A percentile compares a stretch with the other conserved stretches of the same genome.
Evolutionary conservation across 163 green algal genomes (phyloP).

Genomic region (Volvox carteri): DNA sequence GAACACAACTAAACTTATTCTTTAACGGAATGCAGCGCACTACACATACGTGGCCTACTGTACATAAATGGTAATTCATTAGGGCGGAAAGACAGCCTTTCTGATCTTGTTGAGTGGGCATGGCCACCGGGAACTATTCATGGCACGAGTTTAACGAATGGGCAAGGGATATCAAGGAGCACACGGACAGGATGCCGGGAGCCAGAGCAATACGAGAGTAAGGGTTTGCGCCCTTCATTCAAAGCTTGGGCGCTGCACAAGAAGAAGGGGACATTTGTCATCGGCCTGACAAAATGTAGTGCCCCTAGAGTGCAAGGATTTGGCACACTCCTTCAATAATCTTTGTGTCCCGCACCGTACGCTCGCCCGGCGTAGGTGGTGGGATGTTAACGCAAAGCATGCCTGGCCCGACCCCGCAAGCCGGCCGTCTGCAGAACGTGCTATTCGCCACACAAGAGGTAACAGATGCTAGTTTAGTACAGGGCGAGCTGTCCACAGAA

Average conservation of each 20-base stretch:
- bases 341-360: too few species aligned
- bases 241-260: background rate
- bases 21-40: too few species aligned
- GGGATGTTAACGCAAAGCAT: background rate
- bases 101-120: too few species aligned
- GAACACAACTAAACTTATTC: too few species aligned
- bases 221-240: background rate
- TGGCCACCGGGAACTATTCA: too few species aligned
- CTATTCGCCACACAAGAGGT: slow-evolving; percentile 25
- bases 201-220: slow-evolving; percentile 2
- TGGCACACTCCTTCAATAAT: background rate
- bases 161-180: background rate
- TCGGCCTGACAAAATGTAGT: background rate
- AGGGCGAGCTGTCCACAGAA: background rate
- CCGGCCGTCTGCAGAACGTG: background rate
- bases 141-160: slow-evolving; percentile 21
- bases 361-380: slow-evolving; percentile 3
- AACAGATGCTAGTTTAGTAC: background rate
- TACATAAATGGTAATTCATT: background rate
- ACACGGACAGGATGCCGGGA: background rate
- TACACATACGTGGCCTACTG: too few species aligned
- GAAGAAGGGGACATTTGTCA: background rate
- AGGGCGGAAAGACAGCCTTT: background rate
- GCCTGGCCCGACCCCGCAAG: background rate
- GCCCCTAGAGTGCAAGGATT: background rate